Conservation (phyloP, 805 yeast genomes). For the Monosporozyma aquatica region DNA sequence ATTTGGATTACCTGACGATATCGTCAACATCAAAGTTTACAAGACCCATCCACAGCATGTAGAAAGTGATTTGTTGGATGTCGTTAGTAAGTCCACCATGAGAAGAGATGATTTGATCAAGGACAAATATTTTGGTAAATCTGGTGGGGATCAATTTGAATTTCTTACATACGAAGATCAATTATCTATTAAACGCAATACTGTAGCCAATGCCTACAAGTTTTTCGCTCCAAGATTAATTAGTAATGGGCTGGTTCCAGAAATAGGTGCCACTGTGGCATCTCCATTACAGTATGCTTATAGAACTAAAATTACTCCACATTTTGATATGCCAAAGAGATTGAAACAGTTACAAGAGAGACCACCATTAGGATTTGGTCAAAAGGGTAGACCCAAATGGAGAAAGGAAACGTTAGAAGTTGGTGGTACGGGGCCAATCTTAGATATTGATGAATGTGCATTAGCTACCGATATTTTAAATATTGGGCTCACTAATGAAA, state of each 20-base stretch:
- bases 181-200: slow-evolving; percentile 58
- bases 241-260: slow-evolving; percentile 42
- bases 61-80: slow-evolving; percentile 61
- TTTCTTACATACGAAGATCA: slow-evolving; percentile 66
- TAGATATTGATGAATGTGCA: slow-evolving; percentile 90
- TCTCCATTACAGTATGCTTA: slow-evolving; percentile 73
- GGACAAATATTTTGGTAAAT: slow-evolving; percentile 73
- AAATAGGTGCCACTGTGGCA: slow-evolving; percentile 51
- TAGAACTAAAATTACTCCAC: slow-evolving; percentile 93
- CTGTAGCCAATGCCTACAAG: slow-evolving; percentile 73
- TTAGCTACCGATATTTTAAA: slow-evolving; percentile 80
- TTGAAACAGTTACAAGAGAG: slow-evolving; percentile 32
- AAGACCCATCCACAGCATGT: slow-evolving; percentile 68
- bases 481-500: slow-evolving; percentile 61
- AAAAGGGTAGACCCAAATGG: slow-evolving; percentile 73
- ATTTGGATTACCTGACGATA: slow-evolving; percentile 81
- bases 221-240: slow-evolving; percentile 58
- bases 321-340: slow-evolving; percentile 72
- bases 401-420: slow-evolving; percentile 34
- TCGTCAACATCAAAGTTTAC: slow-evolving; percentile 58
- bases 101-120: slow-evolving; percentile 53
- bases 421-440: slow-evolving; percentile 55
- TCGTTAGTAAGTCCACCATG: slow-evolving; percentile 37
- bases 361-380: slow-evolving; percentile 85
- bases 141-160: slow-evolving; percentile 95